Evolutionary conservation across 139 green algal genomes (phyloP).

Genomic region (Yamagishiella unicocca): DNA sequence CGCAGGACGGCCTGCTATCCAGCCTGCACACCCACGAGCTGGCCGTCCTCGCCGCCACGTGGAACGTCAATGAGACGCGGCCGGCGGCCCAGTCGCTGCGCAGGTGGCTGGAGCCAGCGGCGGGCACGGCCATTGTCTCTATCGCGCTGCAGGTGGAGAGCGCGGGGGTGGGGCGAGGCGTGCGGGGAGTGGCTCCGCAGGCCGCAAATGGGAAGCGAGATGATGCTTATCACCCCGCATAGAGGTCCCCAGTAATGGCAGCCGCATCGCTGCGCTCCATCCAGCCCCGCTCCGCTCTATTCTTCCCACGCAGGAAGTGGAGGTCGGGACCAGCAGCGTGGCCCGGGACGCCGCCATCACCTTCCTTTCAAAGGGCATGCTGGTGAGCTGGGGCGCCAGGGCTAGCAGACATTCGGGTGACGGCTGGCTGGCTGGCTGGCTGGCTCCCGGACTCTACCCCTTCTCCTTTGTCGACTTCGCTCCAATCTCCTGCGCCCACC

Average conservation of each 20-base stretch:
- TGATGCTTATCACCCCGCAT: no score
- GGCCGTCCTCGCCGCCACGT: conserved; percentile 81
- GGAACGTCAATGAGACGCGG: conserved; percentile 87
- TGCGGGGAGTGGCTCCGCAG: no score
- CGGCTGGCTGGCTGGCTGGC: not conserved
- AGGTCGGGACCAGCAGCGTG: conserved; percentile 86
- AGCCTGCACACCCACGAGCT: conserved; percentile 58
- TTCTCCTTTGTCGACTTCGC: not conserved
- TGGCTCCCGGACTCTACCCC: not conserved
- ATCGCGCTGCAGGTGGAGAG: conserved; percentile 77
- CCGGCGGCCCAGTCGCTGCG: conserved; percentile 54
- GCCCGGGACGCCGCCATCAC: conserved; percentile 51
- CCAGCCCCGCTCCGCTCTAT: no score
- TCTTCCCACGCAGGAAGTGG: conserved; percentile 79
- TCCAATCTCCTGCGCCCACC: not conserved
- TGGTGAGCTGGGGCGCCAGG: conserved; percentile 14
- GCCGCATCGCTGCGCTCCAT: no score
- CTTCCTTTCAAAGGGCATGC: conserved; percentile 47
- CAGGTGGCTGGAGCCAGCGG: conserved; percentile 66
- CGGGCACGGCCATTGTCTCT: conserved; percentile 66
- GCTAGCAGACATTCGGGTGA: no score
- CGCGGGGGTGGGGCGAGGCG: no score
- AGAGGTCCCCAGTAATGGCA: no score
- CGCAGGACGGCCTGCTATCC: conserved; percentile 55
- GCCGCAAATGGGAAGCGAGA: no score